Evolutionary conservation across 2,329 filamentous ascomycete species (phyloP).

Genomic region (Hymenoscyphus fraxineus): DNA sequence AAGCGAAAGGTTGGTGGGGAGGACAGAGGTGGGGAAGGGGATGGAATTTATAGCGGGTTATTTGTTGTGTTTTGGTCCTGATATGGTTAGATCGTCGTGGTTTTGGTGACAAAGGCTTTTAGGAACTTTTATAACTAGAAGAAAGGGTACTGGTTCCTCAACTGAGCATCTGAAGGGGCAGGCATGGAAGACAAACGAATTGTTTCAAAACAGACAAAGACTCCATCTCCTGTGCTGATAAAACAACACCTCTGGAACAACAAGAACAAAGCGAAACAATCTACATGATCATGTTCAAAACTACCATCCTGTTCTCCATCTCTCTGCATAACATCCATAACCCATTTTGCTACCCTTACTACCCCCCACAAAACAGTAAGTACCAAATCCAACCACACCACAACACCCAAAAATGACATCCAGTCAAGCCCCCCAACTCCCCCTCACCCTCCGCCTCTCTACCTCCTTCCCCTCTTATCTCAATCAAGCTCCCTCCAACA

Average conservation of each 20-base stretch:
- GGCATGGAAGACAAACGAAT: not conserved
- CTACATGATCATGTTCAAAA: not conserved
- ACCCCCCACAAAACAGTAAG: not conserved
- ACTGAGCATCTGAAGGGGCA: not conserved
- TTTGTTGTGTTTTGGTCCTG: not conserved
- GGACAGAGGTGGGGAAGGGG: not conserved
- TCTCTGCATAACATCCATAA: too few relatives aligned
- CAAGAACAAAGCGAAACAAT: not conserved
- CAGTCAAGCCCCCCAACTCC: not conserved
- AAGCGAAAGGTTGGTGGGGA: not conserved
- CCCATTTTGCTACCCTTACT: not conserved
- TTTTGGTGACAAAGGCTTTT: not conserved
- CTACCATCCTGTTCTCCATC: not conserved
- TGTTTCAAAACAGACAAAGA: not conserved
- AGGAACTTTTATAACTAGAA: not conserved
- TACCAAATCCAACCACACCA: not conserved
- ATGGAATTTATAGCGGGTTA: not conserved
- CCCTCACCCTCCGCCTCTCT: not conserved
- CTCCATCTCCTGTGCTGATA: not conserved
- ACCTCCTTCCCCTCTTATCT: not conserved
- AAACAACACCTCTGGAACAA: not conserved
- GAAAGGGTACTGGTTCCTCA: not conserved
- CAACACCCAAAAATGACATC: not conserved
- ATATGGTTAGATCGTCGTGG: not conserved
- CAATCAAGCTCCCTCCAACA: not conserved